Conservation (phyloP, 2,329 filamentous ascomycete species). For the Paecilomyces variotii region DNA sequence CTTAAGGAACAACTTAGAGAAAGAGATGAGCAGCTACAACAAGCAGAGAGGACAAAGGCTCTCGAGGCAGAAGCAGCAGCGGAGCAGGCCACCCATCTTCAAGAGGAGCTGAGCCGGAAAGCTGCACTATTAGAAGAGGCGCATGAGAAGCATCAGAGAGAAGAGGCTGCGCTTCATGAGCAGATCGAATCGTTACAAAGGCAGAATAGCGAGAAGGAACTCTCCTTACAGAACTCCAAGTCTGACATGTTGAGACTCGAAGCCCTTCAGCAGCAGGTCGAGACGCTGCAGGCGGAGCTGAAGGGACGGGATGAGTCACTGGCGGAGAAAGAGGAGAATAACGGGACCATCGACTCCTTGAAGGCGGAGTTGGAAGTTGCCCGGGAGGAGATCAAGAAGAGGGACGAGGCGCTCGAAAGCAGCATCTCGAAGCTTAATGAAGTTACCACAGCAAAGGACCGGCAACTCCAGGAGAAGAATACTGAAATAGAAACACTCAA, state of each 20-base stretch:
- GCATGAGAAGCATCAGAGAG: constrained; percentile 11
- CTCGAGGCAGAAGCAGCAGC: constrained; percentile 27
- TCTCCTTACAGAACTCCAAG: constrained; percentile 15
- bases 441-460: constrained; percentile 22
- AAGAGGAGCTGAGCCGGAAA: constrained; percentile 28
- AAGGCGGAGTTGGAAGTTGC: constrained; percentile 24
- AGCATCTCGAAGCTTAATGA: constrained; percentile 24
- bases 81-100: constrained; percentile 32
- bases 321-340: constrained; percentile 18
- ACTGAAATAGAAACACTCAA: constrained; percentile 29
- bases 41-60: constrained; percentile 21
- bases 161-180: constrained; percentile 20
- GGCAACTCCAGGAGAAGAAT: constrained; percentile 27
- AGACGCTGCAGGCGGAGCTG: constrained; percentile 24
- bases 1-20: constrained; percentile 23
- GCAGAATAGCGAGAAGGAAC: constrained; percentile 19
- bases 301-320: constrained; percentile 15
- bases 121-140: constrained; percentile 19
- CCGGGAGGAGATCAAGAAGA: constrained; percentile 27
- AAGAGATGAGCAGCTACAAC: constrained; percentile 26
- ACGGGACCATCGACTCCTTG: constrained; percentile 23
- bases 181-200: constrained; percentile 21
- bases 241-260: constrained; percentile 13
- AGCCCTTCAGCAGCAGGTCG: constrained; percentile 23
- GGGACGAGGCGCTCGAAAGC: constrained; percentile 26